A percentile compares a stretch with the other conserved stretches of the same genome.
Conservation (phyloP, 768 basidiomycete genomes). For the Terana coerulea region DNA sequence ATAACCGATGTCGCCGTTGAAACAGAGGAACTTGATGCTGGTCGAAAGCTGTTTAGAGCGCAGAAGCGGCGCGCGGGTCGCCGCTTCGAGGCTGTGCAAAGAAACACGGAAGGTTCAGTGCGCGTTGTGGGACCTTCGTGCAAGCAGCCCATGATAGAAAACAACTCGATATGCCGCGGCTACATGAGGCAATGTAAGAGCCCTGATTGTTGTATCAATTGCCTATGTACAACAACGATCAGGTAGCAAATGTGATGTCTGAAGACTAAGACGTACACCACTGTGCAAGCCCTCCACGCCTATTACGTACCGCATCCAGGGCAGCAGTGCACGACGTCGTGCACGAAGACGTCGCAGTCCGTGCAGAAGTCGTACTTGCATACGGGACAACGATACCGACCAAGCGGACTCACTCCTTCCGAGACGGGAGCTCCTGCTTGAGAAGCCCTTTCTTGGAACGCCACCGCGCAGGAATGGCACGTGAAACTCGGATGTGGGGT, state of each 20-base stretch:
- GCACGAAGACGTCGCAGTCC: constrained; percentile 95
- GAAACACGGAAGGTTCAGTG: no score
- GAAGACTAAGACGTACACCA: neutral
- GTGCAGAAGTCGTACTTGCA: constrained; percentile 87
- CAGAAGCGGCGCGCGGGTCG: no score
- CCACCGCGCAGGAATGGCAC: constrained; percentile 80
- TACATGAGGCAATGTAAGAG: neutral
- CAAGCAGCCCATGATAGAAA: neutral
- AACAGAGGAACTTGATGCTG: no score
- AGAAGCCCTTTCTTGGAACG: constrained; percentile 50
- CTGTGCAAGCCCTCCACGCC: neutral
- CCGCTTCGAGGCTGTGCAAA: no score
- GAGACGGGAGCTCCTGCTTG: constrained; percentile 32
- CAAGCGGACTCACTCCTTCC: constrained; percentile 78
- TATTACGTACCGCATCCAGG: constrained; percentile 68
- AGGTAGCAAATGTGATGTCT: neutral
- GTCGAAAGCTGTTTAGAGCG: no score
- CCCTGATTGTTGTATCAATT: neutral
- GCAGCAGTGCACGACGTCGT: constrained; percentile 93
- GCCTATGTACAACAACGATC: neutral
- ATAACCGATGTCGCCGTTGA: no score
- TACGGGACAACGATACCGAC: constrained; percentile 86
- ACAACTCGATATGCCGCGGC: neutral
- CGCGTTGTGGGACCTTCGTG: neutral
- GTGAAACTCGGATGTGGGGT: constrained; percentile 29